Conservation (phyloP, 805 yeast genomes). For the Clavispora santaluciae region DNA sequence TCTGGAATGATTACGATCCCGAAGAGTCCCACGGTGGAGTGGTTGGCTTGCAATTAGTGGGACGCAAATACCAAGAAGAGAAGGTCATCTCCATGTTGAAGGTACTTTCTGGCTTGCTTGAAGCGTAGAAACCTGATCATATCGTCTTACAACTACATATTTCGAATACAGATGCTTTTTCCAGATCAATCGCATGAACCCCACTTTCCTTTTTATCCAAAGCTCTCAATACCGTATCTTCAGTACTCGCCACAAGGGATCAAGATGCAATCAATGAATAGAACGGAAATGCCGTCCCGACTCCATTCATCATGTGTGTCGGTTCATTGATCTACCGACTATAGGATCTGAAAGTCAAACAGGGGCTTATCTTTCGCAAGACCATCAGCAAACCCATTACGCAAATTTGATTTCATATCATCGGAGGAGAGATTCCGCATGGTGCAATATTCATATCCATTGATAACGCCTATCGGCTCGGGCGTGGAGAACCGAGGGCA, state of each 20-base stretch:
- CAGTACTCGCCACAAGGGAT: too few relatives aligned
- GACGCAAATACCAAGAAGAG: slow-evolving; percentile 59
- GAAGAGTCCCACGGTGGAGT: slow-evolving; percentile 55
- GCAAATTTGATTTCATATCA: too few relatives aligned
- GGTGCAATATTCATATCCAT: too few relatives aligned
- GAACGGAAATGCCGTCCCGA: too few relatives aligned
- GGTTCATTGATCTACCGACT: too few relatives aligned
- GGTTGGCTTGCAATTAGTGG: slow-evolving; percentile 60
- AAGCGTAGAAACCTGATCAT: slow-evolving; percentile 2
- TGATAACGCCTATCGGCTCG: background rate
- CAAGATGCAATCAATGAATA: too few relatives aligned
- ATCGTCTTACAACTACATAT: background rate
- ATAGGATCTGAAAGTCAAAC: too few relatives aligned
- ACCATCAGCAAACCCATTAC: too few relatives aligned
- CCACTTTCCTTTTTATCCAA: too few relatives aligned
- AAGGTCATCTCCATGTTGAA: slow-evolving; percentile 48
- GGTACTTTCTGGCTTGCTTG: slow-evolving; percentile 1
- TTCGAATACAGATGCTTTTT: background rate
- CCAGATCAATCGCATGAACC: background rate
- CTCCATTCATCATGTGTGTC: too few relatives aligned
- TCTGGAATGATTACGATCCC: slow-evolving; percentile 43
- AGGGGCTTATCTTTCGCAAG: too few relatives aligned
- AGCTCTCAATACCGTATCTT: too few relatives aligned
- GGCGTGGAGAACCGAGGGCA: background rate
- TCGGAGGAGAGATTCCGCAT: background rate